Evolutionary conservation across 441 rosid species (phyloP).

Genomic region (Populus tomentosa): DNA sequence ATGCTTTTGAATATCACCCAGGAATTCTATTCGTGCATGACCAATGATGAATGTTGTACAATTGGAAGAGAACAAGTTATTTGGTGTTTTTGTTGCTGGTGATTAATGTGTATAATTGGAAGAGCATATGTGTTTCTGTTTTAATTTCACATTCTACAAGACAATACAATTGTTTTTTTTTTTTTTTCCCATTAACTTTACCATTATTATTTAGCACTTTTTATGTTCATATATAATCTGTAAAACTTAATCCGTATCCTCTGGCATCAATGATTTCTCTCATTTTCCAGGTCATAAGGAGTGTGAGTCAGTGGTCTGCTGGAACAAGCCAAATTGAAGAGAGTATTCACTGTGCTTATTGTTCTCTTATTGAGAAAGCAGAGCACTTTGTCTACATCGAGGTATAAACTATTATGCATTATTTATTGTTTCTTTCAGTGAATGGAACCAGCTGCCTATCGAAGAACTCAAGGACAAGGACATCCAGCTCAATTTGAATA

Average conservation of each 20-base stretch:
- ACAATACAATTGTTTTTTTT: neutral
- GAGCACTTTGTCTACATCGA: constrained; percentile 92
- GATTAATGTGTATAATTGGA: no score
- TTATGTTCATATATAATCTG: neutral
- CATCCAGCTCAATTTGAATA: neutral
- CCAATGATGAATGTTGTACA: no score
- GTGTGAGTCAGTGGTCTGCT: constrained; percentile 99
- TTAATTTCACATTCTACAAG: neutral
- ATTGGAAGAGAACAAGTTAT: no score
- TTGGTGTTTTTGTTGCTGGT: no score
- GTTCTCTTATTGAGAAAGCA: constrained; percentile 88
- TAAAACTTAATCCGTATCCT: neutral
- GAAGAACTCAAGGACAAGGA: neutral
- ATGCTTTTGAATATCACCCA: no score
- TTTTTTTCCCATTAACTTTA: neutral
- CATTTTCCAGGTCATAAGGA: constrained; percentile 75
- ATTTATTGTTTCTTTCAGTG: neutral
- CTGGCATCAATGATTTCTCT: constrained; percentile 2
- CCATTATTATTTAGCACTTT: neutral
- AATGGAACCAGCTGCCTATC: neutral
- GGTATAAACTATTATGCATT: constrained; percentile 42
- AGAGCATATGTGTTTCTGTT: no score
- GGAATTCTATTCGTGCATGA: no score
- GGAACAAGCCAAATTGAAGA: constrained; percentile 97
- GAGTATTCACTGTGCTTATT: constrained; percentile 84